Evolutionary conservation across 2,329 filamentous ascomycete species (phyloP).

Genomic region (Neospermospora avenae): DNA sequence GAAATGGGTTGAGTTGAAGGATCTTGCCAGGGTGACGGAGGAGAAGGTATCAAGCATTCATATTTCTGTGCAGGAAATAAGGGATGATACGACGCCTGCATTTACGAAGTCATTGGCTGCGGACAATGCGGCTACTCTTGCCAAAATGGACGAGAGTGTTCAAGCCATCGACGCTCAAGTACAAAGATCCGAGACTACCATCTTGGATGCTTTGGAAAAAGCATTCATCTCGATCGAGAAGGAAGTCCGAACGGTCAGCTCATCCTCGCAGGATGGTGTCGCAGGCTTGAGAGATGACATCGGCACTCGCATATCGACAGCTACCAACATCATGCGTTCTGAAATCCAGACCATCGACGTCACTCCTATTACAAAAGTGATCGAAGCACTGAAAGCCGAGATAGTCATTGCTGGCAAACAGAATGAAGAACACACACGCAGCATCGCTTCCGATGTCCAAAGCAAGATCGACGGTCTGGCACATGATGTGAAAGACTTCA

Average conservation of each 20-base stretch:
- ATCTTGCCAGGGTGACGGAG: not conserved
- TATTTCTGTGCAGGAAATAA: not conserved
- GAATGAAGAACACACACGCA: not conserved
- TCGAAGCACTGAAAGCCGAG: constrained; percentile 15
- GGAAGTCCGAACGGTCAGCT: constrained; percentile 5
- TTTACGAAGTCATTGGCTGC: constrained; percentile 2
- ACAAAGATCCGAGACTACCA: no score
- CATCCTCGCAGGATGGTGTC: constrained; percentile 9
- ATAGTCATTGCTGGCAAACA: constrained; percentile 10
- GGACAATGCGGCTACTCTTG: constrained; percentile 12
- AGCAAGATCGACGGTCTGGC: constrained; percentile 3
- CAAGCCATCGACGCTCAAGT: no score
- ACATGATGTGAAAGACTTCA: not conserved
- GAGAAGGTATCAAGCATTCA: not conserved
- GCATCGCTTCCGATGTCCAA: constrained; percentile 6
- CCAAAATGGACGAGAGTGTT: constrained; percentile 12
- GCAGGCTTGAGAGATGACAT: constrained; percentile 17
- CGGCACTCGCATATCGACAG: constrained; percentile 8
- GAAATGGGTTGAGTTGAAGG: not conserved
- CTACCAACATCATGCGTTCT: constrained; percentile 11
- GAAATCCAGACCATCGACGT: constrained; percentile 18
- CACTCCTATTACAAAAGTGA: constrained; percentile 4
- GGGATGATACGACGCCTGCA: constrained; percentile 4
- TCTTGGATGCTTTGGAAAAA: constrained; percentile 6
- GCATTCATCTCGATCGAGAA: constrained; percentile 10